phyloP scores from a whole-genome alignment of 106 monocot genomes.

The Dendrobium chrysotoxum region DNA sequence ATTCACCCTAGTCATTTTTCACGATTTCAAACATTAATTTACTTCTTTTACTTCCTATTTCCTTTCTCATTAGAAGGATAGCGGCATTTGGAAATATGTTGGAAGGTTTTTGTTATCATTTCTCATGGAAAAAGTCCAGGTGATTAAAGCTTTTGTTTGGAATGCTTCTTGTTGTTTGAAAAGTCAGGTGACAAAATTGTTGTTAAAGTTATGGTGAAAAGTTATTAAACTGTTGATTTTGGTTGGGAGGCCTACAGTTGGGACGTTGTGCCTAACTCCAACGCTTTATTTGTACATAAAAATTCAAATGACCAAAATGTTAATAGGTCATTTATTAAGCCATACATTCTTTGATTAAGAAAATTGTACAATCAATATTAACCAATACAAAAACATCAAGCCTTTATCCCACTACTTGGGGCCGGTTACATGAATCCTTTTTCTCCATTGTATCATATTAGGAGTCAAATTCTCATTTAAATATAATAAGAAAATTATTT shows the following conservation, averaged over 20 bases:
- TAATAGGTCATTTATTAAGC: neutral
- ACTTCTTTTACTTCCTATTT: neutral
- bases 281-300: neutral
- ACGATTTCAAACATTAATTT: neutral
- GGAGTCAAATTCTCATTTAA: too few relatives aligned
- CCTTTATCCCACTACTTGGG: too few relatives aligned
- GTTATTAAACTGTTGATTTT: neutral
- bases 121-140: neutral
- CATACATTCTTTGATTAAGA: neutral
- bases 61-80: neutral
- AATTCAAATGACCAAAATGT: neutral
- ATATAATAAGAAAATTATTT: too few relatives aligned
- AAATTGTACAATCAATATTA: neutral
- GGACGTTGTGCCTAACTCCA: neutral
- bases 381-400: too few relatives aligned
- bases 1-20: neutral
- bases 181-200: neutral
- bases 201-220: neutral
- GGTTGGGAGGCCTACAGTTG: neutral
- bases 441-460: too few relatives aligned
- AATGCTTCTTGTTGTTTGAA: neutral
- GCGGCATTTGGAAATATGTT: neutral
- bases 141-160: neutral
- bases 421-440: too few relatives aligned
- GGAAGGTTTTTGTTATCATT: neutral